phyloP scores from a whole-genome alignment of 148 eudicot genomes.

The Drosera capensis region DNA sequence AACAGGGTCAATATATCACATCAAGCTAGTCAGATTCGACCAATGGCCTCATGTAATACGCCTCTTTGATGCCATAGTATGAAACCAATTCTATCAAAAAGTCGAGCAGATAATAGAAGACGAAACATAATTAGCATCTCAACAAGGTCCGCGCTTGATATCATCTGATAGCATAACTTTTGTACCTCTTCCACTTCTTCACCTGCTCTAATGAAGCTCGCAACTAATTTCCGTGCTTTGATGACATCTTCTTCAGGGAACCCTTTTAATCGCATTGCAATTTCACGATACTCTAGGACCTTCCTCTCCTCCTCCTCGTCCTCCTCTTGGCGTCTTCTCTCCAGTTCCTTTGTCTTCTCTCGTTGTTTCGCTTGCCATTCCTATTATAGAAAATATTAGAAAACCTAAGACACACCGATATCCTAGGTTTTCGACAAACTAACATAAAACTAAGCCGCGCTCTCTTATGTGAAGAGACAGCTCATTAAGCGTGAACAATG shows the following conservation, averaged over 20 bases:
- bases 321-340: conserved; percentile 53
- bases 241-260: conserved; percentile 75
- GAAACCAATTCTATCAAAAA: too few relatives aligned
- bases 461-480: too few relatives aligned
- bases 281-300: conserved; percentile 74
- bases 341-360: conserved; percentile 65
- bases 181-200: conserved; percentile 97
- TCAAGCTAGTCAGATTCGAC: too few relatives aligned
- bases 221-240: conserved; percentile 58
- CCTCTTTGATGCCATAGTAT: too few relatives aligned
- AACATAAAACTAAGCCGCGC: background rate
- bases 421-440: conserved; percentile 3
- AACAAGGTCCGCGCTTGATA: too few relatives aligned
- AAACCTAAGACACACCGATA: too few relatives aligned
- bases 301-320: conserved; percentile 87
- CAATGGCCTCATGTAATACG: too few relatives aligned
- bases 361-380: conserved; percentile 91
- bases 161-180: background rate
- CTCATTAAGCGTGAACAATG: too few relatives aligned
- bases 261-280: conserved; percentile 48
- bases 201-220: conserved; percentile 78
- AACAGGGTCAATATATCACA: conserved; percentile 10
- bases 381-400: conserved; percentile 24
- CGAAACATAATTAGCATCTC: too few relatives aligned
- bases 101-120: too few relatives aligned